Evolutionary conservation across 2,329 filamentous ascomycete species (phyloP), one percentile per base, ranked within the genome.

Genomic region (Fonsecaea nubica): DNA sequence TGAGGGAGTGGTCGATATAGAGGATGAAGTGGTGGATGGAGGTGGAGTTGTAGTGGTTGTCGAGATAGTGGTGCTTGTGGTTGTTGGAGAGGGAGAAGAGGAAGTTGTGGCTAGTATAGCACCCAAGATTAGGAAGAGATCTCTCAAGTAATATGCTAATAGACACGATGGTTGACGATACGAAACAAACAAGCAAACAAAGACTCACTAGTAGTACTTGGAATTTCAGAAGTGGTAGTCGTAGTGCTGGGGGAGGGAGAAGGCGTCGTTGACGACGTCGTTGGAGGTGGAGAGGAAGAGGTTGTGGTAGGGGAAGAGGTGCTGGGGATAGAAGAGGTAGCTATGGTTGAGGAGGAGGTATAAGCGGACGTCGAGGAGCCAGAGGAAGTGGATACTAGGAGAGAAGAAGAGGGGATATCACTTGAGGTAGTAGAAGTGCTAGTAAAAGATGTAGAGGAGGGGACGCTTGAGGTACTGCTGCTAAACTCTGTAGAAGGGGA

Each of bases 121-220:
- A 33, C 10, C 3, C 13, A 21, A n/a, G 33, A 32, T 61, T 38
- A 61, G 45, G 35, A 13, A 10, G 6, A 6, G 10, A 32, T 9
- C 15, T 4, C 4, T 36, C 4, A 12, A 30, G n/a, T 13, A 50
- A 36, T 21, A 59, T 2, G 40, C 30, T 58, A 25, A 58, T 35
- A n/a, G 50, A 35, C 21, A 52, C 35, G 55, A 15, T 30, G 50
- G 55, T 40, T 42, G 56, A 61, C 53, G 38, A 52, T 35, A 32
- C 10, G 6, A 48, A 53, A 48, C 48, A 33, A 61, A 13, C 25
- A 13, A 48, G 10, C 13, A 55, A 62, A 54, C 21, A 62, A 62
- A 57, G 58, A 66, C 64, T 66, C 63, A 66, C 67, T 63, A 36
- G 66, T 69, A 58, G 57, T 64, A 30, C 55, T 66, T 38, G 53